Conservation (phyloP, 2,329 filamentous ascomycete species). For the Sodiomyces alkalinus region DNA sequence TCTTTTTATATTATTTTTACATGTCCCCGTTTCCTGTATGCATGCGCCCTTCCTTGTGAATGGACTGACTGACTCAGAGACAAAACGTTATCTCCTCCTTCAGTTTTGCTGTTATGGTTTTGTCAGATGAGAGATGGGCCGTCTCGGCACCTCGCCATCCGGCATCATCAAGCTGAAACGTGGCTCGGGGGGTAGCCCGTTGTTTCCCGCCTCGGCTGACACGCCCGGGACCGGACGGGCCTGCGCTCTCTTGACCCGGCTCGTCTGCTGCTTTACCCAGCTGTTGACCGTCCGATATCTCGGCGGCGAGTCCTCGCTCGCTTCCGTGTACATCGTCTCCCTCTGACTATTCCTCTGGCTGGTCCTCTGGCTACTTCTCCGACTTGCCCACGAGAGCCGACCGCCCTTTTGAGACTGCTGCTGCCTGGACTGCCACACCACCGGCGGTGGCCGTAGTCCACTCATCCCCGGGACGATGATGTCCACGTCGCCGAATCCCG, state of each 20-base stretch:
- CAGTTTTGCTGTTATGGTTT: too few relatives aligned
- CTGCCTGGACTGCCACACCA: too few relatives aligned
- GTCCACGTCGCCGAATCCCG: slow-evolving; percentile 48
- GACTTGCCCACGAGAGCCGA: slow-evolving; percentile 22
- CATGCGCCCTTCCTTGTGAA: too few relatives aligned
- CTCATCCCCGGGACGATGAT: slow-evolving; percentile 27
- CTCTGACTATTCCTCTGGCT: too few relatives aligned
- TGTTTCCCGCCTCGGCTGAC: slow-evolving; percentile 15
- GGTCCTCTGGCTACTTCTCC: slow-evolving; percentile 8
- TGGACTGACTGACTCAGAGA: too few relatives aligned
- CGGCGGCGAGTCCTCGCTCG: slow-evolving; percentile 36
- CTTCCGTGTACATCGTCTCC: slow-evolving; percentile 36
- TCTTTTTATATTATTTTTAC: too few relatives aligned
- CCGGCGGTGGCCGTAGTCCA: slow-evolving; percentile 6
- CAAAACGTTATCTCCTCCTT: too few relatives aligned
- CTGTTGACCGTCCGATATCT: slow-evolving; percentile 43
- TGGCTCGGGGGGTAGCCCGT: slow-evolving; percentile 26
- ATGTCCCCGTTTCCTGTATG: too few relatives aligned
- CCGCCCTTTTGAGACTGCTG: too few relatives aligned
- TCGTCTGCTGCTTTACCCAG: slow-evolving; percentile 51
- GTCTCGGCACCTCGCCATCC: slow-evolving; percentile 29
- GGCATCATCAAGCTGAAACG: slow-evolving; percentile 35
- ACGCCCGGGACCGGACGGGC: slow-evolving; percentile 24
- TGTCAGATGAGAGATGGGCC: too few relatives aligned
- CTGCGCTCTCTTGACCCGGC: slow-evolving; percentile 32